Evolutionary conservation across 1,284 basidiomycete species (phyloP), one percentile per base, ranked within the genome.

Genomic region (Cutaneotrichosporon cutaneum): DNA sequence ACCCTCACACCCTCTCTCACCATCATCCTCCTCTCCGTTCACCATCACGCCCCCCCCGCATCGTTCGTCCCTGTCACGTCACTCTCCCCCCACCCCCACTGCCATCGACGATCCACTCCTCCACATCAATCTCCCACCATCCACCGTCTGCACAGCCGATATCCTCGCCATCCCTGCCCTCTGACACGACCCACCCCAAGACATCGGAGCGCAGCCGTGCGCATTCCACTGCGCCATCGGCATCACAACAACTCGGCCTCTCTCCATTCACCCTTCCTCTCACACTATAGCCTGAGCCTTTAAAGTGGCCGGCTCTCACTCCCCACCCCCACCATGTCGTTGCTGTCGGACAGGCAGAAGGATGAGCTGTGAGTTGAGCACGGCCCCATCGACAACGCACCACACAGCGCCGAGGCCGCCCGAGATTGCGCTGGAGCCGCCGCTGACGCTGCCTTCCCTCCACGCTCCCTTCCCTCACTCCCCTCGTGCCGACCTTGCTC

Each of bases 311-410:
- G 11, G 44, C 27, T 14, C 26, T 18, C 27, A 36, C 39, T 21
- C 45, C 30, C 32, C 50, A 11, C 22, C 36, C 35, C 22, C 57
- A 59, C 42, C 44, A 79, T 78, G 77, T 76, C 77, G 61, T 64
- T 75, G 61, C 85, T 91, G 62, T 88, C 88, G 30, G 88, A 90
- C 68, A 81, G 89, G 58, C 90, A 92, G 79, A 87, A 85, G 81
- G 89, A 92, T 77, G 90, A 92, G 79, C 82, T 92, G 88, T 90
- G 76, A 77, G 89, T 74, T 16, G 54, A 50, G 33, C 32, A 21
- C 56, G 47, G 54, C 26, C 54, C 32, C 52, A 26, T 35, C 32
- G n/a, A 35, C 52, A 26, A 21, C 33, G 11, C 22, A 26, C 22
- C 48, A 18, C 26, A 30, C 48, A 16, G 16, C 48, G 27, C 48